These are phyloP conservation scores for Botrytis galanthina DNA, from an alignment of 2,329 filamentous ascomycete species.

Conservation along the genomic window DNA sequence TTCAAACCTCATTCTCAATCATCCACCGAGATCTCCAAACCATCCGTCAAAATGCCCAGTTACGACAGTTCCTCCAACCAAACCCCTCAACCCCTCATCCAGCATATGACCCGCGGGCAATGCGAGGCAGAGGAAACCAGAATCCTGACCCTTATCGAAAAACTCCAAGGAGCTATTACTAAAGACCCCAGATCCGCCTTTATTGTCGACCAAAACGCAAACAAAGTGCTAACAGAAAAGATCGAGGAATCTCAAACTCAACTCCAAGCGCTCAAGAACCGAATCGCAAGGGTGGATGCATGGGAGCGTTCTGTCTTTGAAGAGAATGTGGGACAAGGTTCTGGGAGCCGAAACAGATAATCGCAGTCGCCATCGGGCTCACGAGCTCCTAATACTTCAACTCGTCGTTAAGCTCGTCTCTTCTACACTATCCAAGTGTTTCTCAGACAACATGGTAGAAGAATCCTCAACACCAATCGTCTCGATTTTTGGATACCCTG, in stretches of 20 bases:
- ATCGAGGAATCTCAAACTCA: too few relatives aligned
- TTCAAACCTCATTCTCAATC: neutral
- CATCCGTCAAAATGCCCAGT: neutral
- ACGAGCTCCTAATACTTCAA: neutral
- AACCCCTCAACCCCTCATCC: too few relatives aligned
- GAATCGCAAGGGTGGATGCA: accelerated
- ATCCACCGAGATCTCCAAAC: neutral
- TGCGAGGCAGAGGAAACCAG: accelerated
- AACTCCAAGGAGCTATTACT: too few relatives aligned
- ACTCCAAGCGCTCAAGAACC: accelerated
- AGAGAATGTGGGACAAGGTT: neutral
- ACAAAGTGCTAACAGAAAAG: too few relatives aligned
- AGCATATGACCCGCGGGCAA: too few relatives aligned
- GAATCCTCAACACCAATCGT: accelerated
- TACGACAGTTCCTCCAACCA: too few relatives aligned
- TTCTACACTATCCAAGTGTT: neutral
- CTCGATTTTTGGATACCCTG: neutral
- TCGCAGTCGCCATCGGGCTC: neutral
- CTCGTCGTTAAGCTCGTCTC: neutral
- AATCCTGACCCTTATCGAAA: too few relatives aligned
- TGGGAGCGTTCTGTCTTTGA: accelerated
- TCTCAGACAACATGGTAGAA: neutral
- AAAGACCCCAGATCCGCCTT: too few relatives aligned
- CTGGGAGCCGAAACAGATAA: neutral
- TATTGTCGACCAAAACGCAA: too few relatives aligned